Evolutionary conservation across 2,329 filamentous ascomycete species (phyloP).

Genomic region (Microcyclospora tardicrescens): DNA sequence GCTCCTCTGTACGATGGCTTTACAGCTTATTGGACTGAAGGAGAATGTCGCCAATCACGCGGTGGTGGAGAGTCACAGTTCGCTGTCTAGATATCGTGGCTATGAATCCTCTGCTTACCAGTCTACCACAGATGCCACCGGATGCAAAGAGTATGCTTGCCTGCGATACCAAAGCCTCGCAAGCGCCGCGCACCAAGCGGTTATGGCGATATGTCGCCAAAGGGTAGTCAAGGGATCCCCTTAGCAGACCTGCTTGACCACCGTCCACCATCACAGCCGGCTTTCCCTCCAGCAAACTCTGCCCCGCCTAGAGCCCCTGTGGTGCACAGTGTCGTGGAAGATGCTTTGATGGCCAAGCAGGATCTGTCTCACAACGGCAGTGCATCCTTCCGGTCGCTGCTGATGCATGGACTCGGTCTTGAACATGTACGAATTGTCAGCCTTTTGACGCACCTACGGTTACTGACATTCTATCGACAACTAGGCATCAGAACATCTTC

Average conservation of each 20-base stretch:
- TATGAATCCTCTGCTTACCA: slow-evolving; percentile 4
- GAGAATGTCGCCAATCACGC: background rate
- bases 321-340: slow-evolving; percentile 3
- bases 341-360: slow-evolving; percentile 6
- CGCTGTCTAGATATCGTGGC: background rate
- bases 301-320: slow-evolving; percentile 5
- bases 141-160: slow-evolving; percentile 15
- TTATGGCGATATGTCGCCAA: slow-evolving; percentile 7
- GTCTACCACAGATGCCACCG: slow-evolving; percentile 13
- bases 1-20: background rate
- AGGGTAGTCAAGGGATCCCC: slow-evolving; percentile 5
- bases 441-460: background rate
- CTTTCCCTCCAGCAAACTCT: background rate
- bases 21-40: background rate
- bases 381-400: slow-evolving; percentile 12
- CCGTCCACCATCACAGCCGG: background rate
- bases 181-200: slow-evolving; percentile 13
- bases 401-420: slow-evolving; percentile 10
- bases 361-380: slow-evolving; percentile 13
- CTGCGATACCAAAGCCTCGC: slow-evolving; percentile 15
- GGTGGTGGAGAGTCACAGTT: too few relatives aligned
- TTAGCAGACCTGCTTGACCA: slow-evolving; percentile 8
- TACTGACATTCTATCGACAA: slow-evolving; percentile 1
- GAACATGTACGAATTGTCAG: slow-evolving; percentile 6
- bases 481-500: slow-evolving; percentile 9